phyloP scores from a whole-genome alignment of 75 land plant species.

The Pinus tabuliformis region DNA sequence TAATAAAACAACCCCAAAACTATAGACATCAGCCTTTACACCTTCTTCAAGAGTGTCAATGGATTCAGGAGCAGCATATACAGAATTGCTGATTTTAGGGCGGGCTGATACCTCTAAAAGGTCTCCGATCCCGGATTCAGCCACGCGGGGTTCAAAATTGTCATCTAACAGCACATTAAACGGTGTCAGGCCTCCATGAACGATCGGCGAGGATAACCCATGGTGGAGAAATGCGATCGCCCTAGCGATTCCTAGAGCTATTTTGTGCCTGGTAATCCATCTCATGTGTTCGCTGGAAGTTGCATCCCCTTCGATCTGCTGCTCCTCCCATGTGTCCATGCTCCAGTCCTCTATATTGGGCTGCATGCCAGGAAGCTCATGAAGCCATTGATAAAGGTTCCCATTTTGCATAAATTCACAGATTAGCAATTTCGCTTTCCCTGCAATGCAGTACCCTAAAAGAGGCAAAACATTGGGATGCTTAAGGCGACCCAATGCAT shows the following conservation, averaged over 20 bases:
- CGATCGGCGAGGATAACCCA: slow-evolving; percentile 33
- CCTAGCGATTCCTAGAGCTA: slow-evolving; percentile 79
- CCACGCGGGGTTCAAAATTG: slow-evolving; percentile 64
- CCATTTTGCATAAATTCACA: slow-evolving; percentile 70
- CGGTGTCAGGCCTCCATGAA: slow-evolving; percentile 72
- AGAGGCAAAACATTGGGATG: slow-evolving; percentile 68
- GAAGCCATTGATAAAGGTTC: slow-evolving; percentile 62
- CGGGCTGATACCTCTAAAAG: neutral
- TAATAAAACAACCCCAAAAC: slow-evolving; percentile 58
- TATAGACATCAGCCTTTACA: slow-evolving; percentile 51
- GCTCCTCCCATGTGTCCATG: slow-evolving; percentile 56
- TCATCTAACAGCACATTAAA: slow-evolving; percentile 69
- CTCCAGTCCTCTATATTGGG: slow-evolving; percentile 26
- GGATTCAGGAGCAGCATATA: slow-evolving; percentile 16
- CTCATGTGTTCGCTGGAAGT: slow-evolving; percentile 18
- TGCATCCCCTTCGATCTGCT: neutral
- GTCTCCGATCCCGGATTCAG: slow-evolving; percentile 53
- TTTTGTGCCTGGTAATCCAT: slow-evolving; percentile 81
- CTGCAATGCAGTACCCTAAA: slow-evolving; percentile 75
- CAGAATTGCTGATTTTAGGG: slow-evolving; percentile 9
- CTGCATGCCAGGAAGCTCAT: slow-evolving; percentile 57
- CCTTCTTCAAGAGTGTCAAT: neutral
- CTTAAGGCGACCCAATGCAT: slow-evolving; percentile 39
- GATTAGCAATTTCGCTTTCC: slow-evolving; percentile 55
- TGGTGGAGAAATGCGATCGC: slow-evolving; percentile 95